Base-by-base conservation (phyloP, 495 filamentous ascomycete species). In the Xeromyces bisporus region DNA sequence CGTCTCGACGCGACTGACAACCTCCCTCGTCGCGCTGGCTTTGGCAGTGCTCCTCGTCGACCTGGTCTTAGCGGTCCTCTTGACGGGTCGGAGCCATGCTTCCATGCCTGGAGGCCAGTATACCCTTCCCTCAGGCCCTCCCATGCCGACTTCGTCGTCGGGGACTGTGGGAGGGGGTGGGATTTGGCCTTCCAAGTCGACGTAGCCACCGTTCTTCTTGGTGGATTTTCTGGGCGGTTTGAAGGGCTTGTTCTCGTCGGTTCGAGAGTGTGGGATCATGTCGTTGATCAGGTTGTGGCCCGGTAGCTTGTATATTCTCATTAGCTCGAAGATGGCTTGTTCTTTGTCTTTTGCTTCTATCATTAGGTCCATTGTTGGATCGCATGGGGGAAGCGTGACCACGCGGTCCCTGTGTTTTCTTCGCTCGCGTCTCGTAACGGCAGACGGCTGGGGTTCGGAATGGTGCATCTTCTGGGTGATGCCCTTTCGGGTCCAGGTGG, bases 271-370 rank as follows among this genome's bases (percentile, higher is more conserved):
- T 0, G 87, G 85, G 10, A 85, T 57, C 4, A 97, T 58, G 38
- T 93, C 80, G 41, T 76, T 77, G 43, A 89, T 67, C 1, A 55
- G 59, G 3, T 87, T 67, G 47, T 75, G 75, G 2, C 79, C 81
- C 0, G 84, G 79, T 0, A 94, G 64, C 35, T 75, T 82, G 51
- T 79, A 93, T 1, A 60, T 89, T 18, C 75, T 62, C 81, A 93
- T 93, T 9, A 94, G 64, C 39, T 93, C 84, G 44, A 94, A 93
- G 0, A 93, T 85, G 0, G 89, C 85, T 51, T 94, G 89, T 51
- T 97, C 89, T 53, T 94, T 97, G 44, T 93, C 86, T 44, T 94
- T 97, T 11, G 89, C 89, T 58, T 97, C 89, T 35, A 94, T 93
- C 89, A 94, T 97, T 8, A 94, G 61, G 47, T 93, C 89, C 77